Conservation (phyloP, 1,139 yeast species). For the Zygoascus hellenicus region DNA sequence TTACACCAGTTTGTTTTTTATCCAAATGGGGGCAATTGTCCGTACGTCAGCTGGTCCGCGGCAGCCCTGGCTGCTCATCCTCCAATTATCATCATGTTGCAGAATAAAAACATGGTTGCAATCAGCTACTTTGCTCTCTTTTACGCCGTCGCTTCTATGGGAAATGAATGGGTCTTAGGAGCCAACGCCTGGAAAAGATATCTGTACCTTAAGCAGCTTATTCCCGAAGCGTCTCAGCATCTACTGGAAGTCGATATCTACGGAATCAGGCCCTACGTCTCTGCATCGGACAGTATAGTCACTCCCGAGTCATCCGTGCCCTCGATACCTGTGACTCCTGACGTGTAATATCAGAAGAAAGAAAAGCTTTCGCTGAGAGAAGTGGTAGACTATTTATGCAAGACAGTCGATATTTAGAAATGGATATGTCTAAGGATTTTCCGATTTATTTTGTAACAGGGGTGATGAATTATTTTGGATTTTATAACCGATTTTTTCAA, state of each 20-base stretch:
- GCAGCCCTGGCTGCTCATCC: background rate
- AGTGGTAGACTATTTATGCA: too few relatives aligned
- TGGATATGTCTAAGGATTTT: too few relatives aligned
- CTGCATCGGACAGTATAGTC: too few relatives aligned
- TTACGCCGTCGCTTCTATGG: background rate
- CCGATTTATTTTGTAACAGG: too few relatives aligned
- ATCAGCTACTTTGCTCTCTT: background rate
- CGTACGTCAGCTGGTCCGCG: background rate
- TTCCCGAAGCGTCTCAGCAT: constrained; percentile 2
- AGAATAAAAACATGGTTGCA: background rate
- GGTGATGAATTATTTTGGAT: too few relatives aligned
- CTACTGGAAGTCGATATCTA: background rate
- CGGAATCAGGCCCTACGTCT: background rate
- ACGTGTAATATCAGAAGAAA: too few relatives aligned
- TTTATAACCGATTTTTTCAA: too few relatives aligned
- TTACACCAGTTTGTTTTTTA: background rate
- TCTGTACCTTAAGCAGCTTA: background rate
- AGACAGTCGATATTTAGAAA: too few relatives aligned
- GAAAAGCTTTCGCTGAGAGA: too few relatives aligned
- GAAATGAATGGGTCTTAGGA: background rate
- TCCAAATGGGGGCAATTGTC: background rate
- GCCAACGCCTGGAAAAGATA: background rate
- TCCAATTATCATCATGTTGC: background rate
- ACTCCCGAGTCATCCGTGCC: too few relatives aligned
- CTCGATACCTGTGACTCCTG: too few relatives aligned